A percentile compares a stretch with the other conserved stretches of the same genome.
Evolutionary conservation across 208 protist genomes (phyloP).

Genomic region (Leishmania braziliensis): DNA sequence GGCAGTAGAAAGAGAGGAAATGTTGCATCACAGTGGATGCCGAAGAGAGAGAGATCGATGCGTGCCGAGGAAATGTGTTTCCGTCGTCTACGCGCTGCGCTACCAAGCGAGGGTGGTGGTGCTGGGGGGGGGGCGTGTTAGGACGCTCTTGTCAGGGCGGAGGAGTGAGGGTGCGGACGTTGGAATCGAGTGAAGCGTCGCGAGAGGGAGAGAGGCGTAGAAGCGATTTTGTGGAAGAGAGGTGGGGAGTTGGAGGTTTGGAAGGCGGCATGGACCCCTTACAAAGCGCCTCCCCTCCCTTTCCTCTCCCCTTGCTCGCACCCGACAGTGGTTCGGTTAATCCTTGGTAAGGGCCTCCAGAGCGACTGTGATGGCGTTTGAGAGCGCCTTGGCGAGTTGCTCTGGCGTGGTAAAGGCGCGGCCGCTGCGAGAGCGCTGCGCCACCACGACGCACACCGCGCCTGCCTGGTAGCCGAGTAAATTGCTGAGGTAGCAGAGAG

Average conservation of each 20-base stretch:
- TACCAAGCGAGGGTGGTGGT: too few relatives aligned
- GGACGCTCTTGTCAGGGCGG: too few relatives aligned
- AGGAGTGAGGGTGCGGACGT: too few relatives aligned
- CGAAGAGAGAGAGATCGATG: too few relatives aligned
- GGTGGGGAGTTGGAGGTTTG: background rate
- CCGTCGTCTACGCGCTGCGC: too few relatives aligned
- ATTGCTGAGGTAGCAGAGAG: slow-evolving; percentile 67
- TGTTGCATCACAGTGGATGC: too few relatives aligned
- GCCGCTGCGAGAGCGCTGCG: slow-evolving; percentile 38
- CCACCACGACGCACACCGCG: slow-evolving; percentile 64
- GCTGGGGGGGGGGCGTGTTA: too few relatives aligned
- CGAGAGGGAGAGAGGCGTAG: too few relatives aligned
- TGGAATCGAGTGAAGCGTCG: too few relatives aligned
- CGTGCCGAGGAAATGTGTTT: too few relatives aligned
- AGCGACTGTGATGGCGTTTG: slow-evolving; percentile 50
- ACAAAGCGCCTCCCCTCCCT: background rate
- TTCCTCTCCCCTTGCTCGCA: background rate
- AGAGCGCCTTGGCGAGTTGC: slow-evolving; percentile 34
- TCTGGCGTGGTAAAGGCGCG: slow-evolving; percentile 51
- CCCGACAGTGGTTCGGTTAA: slow-evolving; percentile 1
- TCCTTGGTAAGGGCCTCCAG: slow-evolving; percentile 54
- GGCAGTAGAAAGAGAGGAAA: too few relatives aligned
- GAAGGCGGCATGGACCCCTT: background rate
- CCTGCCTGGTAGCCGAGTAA: slow-evolving; percentile 72
- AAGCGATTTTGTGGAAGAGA: background rate